Base-by-base conservation (phyloP, 345 rosid species). In the Ceriops zippeliana region DNA sequence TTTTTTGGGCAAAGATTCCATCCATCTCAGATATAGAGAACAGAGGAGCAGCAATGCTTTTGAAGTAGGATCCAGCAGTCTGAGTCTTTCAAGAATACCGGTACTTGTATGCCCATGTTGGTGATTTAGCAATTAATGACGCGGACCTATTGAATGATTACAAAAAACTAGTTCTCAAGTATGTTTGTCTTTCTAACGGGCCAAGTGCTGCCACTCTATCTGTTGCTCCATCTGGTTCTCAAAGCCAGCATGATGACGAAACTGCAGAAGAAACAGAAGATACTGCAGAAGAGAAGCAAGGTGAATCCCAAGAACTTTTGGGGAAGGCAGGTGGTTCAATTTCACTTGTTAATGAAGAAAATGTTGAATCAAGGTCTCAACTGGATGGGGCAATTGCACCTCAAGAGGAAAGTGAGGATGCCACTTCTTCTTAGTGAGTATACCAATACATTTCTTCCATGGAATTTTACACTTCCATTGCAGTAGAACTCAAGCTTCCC, bases 21-120 rank as follows among this genome's bases (percentile, higher is more conserved):
- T 87, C 99, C 28, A 73, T 88, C 58, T 86, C 89, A 3, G 96
- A 95, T 66, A 75, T 95, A 85, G 93, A 88, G 87, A 82, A 82
- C 68, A 86, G 79, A 71, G 98, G 98, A 78, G 98, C 92, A 24
- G 61, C 83, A 3, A 65, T 68, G 70, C 86, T 95, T 76, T 76
- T 95, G 76, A 87, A 90, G 77, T 93, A 90, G 73, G 88, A 86
- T 10, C 70, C 71, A 62, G 56, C 73, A 7, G 80, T 74, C 70
- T 72, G 75, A 72, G 72, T 83, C 66, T 85, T 91, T 73, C 84
- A 68, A 77, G 96, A 87, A 63, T 86, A 78, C 80, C 96, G 96
- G 2, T 95, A 88, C 79, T 59, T 91, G 61, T 91, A 79, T 86
- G 83, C 92, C 21, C 74, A 73, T 52, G 85, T 71, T 58, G 98